phyloP scores from a whole-genome alignment of 306 rosid species.

The Cyamopsis tetragonoloba region DNA sequence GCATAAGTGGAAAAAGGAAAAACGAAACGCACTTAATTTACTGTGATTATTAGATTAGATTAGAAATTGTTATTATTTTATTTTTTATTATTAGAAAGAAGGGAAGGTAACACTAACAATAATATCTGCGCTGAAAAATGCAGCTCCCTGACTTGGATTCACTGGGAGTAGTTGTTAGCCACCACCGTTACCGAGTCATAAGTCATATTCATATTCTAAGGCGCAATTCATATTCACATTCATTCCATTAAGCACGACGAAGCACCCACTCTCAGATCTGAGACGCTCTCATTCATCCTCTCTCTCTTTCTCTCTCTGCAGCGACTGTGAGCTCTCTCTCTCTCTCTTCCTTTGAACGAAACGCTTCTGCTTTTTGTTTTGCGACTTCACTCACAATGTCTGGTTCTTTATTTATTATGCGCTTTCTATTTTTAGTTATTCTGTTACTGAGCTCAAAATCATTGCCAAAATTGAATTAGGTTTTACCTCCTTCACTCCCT shows the following conservation, averaged over 20 bases:
- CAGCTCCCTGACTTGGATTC: neutral
- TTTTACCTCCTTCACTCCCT: constrained; percentile 2
- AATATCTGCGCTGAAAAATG: constrained; percentile 19
- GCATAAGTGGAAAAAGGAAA: neutral
- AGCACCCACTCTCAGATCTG: constrained; percentile 24
- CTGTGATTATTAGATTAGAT: too few species aligned
- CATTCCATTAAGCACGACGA: neutral
- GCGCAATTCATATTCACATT: too few species aligned
- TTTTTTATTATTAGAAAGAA: constrained; percentile 10
- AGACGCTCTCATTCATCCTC: neutral
- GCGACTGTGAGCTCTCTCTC: constrained; percentile 27
- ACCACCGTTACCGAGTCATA: neutral
- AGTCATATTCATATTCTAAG: neutral
- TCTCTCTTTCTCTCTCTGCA: constrained; percentile 10
- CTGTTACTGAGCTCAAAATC: neutral
- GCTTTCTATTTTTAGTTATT: constrained; percentile 12
- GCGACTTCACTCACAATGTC: neutral
- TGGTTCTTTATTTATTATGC: neutral
- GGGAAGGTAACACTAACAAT: neutral
- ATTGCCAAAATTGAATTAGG: constrained; percentile 23
- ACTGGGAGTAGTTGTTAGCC: too few species aligned
- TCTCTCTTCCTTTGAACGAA: constrained; percentile 5
- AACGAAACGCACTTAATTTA: neutral
- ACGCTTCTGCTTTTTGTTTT: constrained; percentile 10
- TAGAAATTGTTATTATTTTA: too few species aligned